A percentile compares a stretch with the other conserved stretches of the same genome.
Evolutionary conservation across 805 yeast species (phyloP).

Genomic region (Wickerhamomyces chaumierensis): DNA sequence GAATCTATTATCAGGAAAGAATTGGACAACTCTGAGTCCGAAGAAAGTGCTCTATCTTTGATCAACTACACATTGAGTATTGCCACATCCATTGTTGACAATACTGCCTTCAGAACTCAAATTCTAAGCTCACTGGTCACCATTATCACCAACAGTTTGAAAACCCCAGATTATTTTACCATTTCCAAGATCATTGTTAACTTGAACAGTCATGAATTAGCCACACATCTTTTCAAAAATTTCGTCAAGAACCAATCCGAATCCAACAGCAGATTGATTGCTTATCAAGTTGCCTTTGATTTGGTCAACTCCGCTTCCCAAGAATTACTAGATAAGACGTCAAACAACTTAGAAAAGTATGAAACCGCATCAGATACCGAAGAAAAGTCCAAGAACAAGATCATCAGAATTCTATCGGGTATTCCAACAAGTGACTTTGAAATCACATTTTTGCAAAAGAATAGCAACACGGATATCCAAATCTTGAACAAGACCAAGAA

Average conservation of each 20-base stretch:
- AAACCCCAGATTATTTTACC: conserved; percentile 69
- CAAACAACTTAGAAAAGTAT: conserved; percentile 27
- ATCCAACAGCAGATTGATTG: conserved; percentile 42
- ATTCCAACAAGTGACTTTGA: conserved; percentile 90
- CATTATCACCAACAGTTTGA: conserved; percentile 39
- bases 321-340: conserved; percentile 58
- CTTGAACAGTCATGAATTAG: conserved; percentile 65
- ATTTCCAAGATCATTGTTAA: conserved; percentile 81
- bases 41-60: conserved; percentile 41
- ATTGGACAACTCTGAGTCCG: conserved; percentile 28
- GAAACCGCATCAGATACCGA: not conserved
- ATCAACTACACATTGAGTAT: conserved; percentile 69
- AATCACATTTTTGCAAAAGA: conserved; percentile 75
- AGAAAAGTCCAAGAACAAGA: conserved; percentile 18
- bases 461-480: conserved; percentile 77
- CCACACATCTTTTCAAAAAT: conserved; percentile 55
- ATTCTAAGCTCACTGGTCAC: conserved; percentile 54
- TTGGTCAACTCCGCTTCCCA: conserved; percentile 87
- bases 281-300: conserved; percentile 92
- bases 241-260: conserved; percentile 31
- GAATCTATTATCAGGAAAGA: conserved; percentile 40
- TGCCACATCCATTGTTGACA: conserved; percentile 54
- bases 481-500: conserved; percentile 75
- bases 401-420: conserved; percentile 72
- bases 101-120: conserved; percentile 53